Evolutionary conservation across 2,329 filamentous ascomycete species (phyloP).

Genomic region (Trichophyton schoenleinii): DNA sequence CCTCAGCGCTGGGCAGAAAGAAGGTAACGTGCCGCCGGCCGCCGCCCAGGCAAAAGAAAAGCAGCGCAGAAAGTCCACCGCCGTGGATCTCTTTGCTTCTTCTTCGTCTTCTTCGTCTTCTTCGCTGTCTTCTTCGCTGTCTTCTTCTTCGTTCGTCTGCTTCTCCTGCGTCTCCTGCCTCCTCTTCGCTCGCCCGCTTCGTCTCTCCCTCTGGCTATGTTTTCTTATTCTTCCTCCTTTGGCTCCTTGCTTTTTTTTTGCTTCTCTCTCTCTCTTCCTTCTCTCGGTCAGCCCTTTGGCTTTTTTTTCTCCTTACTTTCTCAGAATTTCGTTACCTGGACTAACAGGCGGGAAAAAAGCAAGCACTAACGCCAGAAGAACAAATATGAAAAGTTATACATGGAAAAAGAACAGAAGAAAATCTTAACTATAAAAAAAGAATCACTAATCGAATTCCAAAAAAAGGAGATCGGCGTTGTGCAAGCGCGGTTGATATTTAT

Average conservation of each 20-base stretch:
- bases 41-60: neutral
- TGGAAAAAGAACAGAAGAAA: neutral
- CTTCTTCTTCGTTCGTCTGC: neutral
- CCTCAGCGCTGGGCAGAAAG: neutral
- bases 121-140: neutral
- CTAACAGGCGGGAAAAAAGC: neutral
- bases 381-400: neutral
- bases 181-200: neutral
- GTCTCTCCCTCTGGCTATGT: neutral
- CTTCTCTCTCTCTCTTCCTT: neutral
- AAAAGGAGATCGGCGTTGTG: neutral
- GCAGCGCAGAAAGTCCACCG: neutral
- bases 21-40: too few relatives aligned
- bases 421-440: neutral
- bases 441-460: neutral
- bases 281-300: neutral
- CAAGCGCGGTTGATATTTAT: neutral
- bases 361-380: neutral
- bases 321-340: neutral
- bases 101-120: neutral
- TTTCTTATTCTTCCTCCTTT: neutral
- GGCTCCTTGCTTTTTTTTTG: neutral
- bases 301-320: conserved; percentile 3
- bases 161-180: neutral
- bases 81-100: neutral